Conservation (phyloP, 164 flowering plant species). For the Protea cynaroides region DNA sequence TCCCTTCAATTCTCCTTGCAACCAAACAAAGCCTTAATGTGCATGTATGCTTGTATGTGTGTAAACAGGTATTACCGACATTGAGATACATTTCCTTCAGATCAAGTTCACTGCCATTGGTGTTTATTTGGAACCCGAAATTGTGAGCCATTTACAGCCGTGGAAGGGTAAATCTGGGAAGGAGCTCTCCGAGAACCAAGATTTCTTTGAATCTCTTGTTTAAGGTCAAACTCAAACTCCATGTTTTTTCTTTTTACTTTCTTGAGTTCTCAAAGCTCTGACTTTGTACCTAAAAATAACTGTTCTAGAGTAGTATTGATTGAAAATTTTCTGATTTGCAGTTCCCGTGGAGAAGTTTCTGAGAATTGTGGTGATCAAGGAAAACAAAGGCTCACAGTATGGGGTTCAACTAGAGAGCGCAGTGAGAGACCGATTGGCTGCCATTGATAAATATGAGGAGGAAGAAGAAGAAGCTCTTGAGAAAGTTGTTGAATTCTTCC, state of each 20-base stretch:
- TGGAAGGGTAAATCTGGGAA: conserved; percentile 74
- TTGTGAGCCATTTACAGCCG: conserved; percentile 48
- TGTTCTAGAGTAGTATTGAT: too few relatives aligned
- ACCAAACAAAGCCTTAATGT: too few relatives aligned
- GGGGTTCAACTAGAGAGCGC: conserved; percentile 82
- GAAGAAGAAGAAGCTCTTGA: conserved; percentile 83
- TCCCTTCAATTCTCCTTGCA: too few relatives aligned
- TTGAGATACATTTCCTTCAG: conserved; percentile 91
- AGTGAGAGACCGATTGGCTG: conserved; percentile 82
- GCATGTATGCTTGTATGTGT: too few relatives aligned
- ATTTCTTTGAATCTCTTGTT: conserved; percentile 70
- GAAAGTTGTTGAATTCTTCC: conserved; percentile 65
- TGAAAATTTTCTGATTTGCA: too few relatives aligned
- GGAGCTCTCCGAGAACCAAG: conserved; percentile 58
- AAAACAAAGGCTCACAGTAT: conserved; percentile 90
- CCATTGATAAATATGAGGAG: conserved; percentile 75
- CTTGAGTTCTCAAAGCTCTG: too few relatives aligned
- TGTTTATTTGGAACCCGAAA: conserved; percentile 69
- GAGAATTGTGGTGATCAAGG: conserved; percentile 86
- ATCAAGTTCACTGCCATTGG: conserved; percentile 93
- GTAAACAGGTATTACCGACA: conserved; percentile 73
- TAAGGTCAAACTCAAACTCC: too few relatives aligned
- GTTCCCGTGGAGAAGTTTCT: conserved; percentile 70
- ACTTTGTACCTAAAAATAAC: too few relatives aligned
- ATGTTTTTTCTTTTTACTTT: too few relatives aligned